Evolutionary conservation across 2,329 filamentous ascomycete species (phyloP).

Genomic region (Calycina herbarum): DNA sequence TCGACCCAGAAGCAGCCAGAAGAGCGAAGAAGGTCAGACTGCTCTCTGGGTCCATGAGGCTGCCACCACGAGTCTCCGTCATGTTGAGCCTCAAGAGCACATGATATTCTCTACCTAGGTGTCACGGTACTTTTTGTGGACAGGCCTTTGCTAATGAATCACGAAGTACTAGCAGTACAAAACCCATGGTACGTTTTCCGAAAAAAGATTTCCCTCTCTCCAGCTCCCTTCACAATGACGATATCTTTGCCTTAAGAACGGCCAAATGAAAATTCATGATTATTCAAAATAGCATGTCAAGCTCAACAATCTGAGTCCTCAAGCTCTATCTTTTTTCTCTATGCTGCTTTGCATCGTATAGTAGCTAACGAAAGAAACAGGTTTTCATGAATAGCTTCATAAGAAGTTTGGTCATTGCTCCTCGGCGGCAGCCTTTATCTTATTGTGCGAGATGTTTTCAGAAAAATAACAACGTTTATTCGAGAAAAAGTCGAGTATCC

Average conservation of each 20-base stretch:
- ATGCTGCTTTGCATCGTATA: neutral
- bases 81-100: neutral
- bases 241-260: constrained; percentile 60
- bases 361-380: constrained; percentile 1
- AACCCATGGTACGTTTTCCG: constrained; percentile 10
- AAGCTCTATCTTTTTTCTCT: neutral
- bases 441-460: too few relatives aligned
- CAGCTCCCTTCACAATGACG: constrained; percentile 52
- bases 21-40: neutral
- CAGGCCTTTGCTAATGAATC: neutral
- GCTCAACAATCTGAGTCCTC: constrained; percentile 61
- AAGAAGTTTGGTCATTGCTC: too few relatives aligned
- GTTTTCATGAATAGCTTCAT: neutral
- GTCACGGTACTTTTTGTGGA: neutral
- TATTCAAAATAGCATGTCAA: constrained; percentile 56
- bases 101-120: neutral
- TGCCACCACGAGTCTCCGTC: neutral
- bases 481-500: too few relatives aligned
- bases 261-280: constrained; percentile 64
- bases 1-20: neutral
- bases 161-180: neutral
- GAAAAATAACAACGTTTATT: too few relatives aligned
- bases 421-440: too few relatives aligned
- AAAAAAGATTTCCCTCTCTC: constrained; percentile 15
- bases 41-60: neutral